Conservation (phyloP, 176 grass and related monocot species). For the Oryza rufipogon region DNA sequence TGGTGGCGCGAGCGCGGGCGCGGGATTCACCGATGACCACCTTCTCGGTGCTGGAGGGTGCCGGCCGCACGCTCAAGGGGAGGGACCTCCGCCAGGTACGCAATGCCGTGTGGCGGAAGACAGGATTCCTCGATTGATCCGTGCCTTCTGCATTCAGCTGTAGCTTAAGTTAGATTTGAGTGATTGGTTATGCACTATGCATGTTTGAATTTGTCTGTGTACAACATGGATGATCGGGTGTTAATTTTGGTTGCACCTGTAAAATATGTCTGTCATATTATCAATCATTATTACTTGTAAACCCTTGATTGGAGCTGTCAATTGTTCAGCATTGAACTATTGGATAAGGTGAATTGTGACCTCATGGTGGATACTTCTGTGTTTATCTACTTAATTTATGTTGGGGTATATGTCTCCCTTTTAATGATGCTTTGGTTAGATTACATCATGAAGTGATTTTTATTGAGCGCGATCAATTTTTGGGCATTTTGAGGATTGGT, state of each 20-base stretch:
- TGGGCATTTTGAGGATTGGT: not conserved
- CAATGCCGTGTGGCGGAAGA: conserved; percentile 80
- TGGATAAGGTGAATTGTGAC: conserved; percentile 21
- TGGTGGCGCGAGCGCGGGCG: conserved; percentile 57
- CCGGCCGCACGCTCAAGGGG: conserved; percentile 83
- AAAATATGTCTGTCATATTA: conserved; percentile 13
- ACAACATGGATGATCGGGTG: conserved; percentile 45
- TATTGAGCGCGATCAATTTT: not conserved
- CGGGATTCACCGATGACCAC: conserved; percentile 70
- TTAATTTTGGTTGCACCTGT: conserved; percentile 48
- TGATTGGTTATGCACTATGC: conserved; percentile 16
- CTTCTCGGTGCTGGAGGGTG: conserved; percentile 78
- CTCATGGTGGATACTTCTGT: not conserved
- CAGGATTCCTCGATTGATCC: conserved; percentile 84
- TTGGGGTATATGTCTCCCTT: not conserved
- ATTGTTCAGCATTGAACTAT: not conserved
- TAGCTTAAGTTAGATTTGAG: conserved; percentile 3
- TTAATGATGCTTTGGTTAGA: not conserved
- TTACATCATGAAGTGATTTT: not conserved
- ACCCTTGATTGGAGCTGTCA: not conserved
- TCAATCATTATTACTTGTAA: conserved; percentile 6
- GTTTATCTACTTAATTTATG: not conserved
- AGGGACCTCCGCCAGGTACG: conserved; percentile 84
- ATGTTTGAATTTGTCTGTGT: conserved; percentile 29
- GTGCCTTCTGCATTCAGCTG: conserved; percentile 21